Evolutionary conservation across 371 early-diverging fungal species (phyloP), one percentile per base, ranked within the genome.

Genomic region (Scutellospora calospora): DNA sequence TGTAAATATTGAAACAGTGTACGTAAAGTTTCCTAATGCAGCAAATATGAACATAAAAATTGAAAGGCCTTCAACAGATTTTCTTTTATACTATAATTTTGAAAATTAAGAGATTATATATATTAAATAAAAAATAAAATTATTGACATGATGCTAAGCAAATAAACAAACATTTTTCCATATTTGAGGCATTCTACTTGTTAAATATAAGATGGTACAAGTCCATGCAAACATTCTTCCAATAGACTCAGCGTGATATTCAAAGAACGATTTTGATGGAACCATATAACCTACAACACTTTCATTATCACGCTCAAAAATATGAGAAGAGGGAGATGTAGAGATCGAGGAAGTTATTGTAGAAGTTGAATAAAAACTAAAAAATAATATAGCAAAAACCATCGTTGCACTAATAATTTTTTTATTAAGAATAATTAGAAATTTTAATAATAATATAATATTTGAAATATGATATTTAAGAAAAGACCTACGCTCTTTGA

Each of bases 21-120:
- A 95, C 5, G 92, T 90, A 31, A 92, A 73, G 57, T 95, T 95
- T 1, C 95, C 95, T 83, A 89, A 84, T 4, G 91, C 91, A 0
- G 95, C 94, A 84, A 88, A 93, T 35, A 88, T 81, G 85, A 95
- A 94, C 86, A 95, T 87, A 25, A 88, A 82, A 80, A 93, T 90
- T 2, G 92, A 87, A 6, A 95, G 83, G 0, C 94, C 94, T 79
- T 91, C 86, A 12, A 89, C 89, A 0, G 94, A 93, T 25, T 88
- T 85, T 25, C 93, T 87, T 18, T 83, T 79, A 72, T 82, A 87
- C 80, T 84, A 55, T 14, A 82, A 60, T 20, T 38, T 14, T 31
- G 11, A 49, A 41, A 25, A 1, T 11, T 62, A 38, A 29, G 18
- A 12, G 25, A 52, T 51, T 25, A 20, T 18, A 33, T 54, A 12